A percentile compares a stretch with the other conserved stretches of the same genome.
phyloP scores from a whole-genome alignment of 177 flowering plant genomes.

The Vitis hybrid region DNA sequence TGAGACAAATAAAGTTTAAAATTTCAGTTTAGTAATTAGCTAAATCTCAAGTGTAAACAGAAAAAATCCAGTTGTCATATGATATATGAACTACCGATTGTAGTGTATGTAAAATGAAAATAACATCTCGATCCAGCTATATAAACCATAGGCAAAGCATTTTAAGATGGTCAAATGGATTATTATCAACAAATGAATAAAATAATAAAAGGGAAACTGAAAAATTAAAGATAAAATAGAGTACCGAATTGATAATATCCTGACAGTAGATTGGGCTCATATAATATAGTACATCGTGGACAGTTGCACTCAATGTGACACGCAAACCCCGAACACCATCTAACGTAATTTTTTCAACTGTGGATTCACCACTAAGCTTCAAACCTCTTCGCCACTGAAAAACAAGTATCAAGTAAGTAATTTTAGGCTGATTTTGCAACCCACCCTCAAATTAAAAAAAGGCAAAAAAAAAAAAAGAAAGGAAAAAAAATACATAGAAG shows the following conservation, averaged over 20 bases:
- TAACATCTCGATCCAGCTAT: no score
- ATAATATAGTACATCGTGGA: constrained; percentile 92
- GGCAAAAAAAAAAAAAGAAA: not conserved
- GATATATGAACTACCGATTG: no score
- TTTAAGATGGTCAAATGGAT: no score
- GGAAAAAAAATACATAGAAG: not conserved
- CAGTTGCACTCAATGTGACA: constrained; percentile 87
- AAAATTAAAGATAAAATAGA: constrained; percentile 6
- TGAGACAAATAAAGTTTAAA: no score
- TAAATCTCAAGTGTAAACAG: no score
- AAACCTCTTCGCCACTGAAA: constrained; percentile 93
- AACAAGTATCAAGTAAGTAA: constrained; percentile 5
- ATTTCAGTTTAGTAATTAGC: no score
- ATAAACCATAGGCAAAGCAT: no score
- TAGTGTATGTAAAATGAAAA: no score
- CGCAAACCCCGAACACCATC: constrained; percentile 93
- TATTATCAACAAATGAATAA: no score
- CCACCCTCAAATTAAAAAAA: not conserved
- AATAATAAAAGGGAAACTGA: not conserved
- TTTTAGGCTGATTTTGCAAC: not conserved
- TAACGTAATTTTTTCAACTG: constrained; percentile 84
- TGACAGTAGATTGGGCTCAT: constrained; percentile 99
- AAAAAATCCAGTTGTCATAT: no score
- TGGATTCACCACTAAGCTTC: constrained; percentile 92
- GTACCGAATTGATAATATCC: constrained; percentile 90